Base-by-base conservation (phyloP, 2,329 filamentous ascomycete genomes). In the Aphanocladium album region DNA sequence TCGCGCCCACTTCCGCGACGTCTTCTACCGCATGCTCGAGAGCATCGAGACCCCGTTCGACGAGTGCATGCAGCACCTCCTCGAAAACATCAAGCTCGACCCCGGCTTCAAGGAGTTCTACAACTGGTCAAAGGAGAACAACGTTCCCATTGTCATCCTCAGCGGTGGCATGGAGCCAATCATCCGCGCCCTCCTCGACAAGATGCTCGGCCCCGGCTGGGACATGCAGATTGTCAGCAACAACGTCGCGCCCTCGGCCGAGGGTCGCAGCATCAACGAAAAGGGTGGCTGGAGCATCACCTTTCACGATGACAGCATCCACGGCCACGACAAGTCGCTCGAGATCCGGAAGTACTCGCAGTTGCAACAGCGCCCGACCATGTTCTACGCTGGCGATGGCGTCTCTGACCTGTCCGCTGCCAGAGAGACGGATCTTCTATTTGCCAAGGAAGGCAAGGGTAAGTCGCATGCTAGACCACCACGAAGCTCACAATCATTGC, bases 271-370 rank as follows among this genome's bases (percentile, higher is more conserved):
- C 68, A 89, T 96, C 71, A 88, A 95, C 67, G 85, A 91, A 55
- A 85, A 89, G 71, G 85, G 85, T 19, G 93, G 92, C 33, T 99
- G 95, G 95, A 80, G 88, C 70, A 93, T 99, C 67, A 80, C 85
- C 62, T 99, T 88, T 76, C 92, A 91, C 70, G 93, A 99, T 72
- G 91, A 93, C 63, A 91, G 85, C 71, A 83, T 87, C 62, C 96
- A 96, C 69, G 95, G 95, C n/a, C 95, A 99, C 72, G 93, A 99
- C 81, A 99, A 99, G 84, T 93, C 89, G 27, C 80, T 93, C 58
- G 91, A 95, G 72, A 91, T 99, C 69, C 86, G 90, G 65, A 91
- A 91, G 56, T 98, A 98, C 76, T 88, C 89, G 2, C 80, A 85
- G 27, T 80, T 96, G 47, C 86, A 90, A 0, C 76, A 89, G 69